These are phyloP conservation scores for Argentina anserina DNA, from an alignment of 306 rosid species.

Conservation along the genomic window DNA sequence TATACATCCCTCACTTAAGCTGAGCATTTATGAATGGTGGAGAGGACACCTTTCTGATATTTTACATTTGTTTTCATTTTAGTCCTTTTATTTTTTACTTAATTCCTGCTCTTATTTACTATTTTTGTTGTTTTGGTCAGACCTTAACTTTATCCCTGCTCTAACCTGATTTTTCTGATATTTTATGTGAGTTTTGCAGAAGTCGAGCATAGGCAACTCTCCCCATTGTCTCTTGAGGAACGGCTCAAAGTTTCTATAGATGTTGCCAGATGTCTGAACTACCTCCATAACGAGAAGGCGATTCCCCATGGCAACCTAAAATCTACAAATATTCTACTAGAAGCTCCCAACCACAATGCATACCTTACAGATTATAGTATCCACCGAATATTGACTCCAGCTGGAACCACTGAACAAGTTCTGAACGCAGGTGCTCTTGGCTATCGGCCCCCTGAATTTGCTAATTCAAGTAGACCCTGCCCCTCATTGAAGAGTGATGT, in stretches of 20 bases:
- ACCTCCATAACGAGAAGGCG: slow-evolving; percentile 65
- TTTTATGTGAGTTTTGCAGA: slow-evolving; percentile 33
- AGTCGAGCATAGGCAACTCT: slow-evolving; percentile 43
- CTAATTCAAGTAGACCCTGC: slow-evolving; percentile 61
- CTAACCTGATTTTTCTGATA: background rate
- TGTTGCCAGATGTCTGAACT: slow-evolving; percentile 54
- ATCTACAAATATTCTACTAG: slow-evolving; percentile 67
- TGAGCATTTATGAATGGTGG: background rate
- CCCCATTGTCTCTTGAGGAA: slow-evolving; percentile 48
- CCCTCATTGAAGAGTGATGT: slow-evolving; percentile 81
- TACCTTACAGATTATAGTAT: slow-evolving; percentile 65
- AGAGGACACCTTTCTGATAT: background rate
- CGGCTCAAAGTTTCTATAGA: slow-evolving; percentile 54
- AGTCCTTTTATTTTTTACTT: background rate
- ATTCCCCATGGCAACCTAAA: slow-evolving; percentile 87
- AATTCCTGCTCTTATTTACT: background rate
- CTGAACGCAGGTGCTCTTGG: slow-evolving; percentile 71
- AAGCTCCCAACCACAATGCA: slow-evolving; percentile 41
- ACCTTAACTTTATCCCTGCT: background rate
- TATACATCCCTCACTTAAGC: background rate
- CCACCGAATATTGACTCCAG: slow-evolving; percentile 60
- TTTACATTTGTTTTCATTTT: background rate
- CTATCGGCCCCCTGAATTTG: slow-evolving; percentile 73
- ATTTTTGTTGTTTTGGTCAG: no score
- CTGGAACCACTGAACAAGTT: slow-evolving; percentile 76